These are phyloP conservation scores for Liquidambar formosana DNA, from an alignment of 164 flowering plant species.

Conservation along the genomic window DNA sequence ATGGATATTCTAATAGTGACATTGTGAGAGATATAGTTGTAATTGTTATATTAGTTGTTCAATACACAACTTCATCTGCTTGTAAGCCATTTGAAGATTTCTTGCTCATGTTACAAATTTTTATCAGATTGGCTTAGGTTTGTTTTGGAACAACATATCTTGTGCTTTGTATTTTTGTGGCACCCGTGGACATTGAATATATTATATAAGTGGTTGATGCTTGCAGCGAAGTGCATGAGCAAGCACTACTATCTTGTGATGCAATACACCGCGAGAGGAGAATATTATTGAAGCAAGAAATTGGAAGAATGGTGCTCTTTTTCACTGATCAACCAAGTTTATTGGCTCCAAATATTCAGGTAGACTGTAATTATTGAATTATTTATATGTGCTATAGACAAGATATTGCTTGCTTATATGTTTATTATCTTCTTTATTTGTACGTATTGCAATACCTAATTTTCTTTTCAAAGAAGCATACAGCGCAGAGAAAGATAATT, in stretches of 20 bases:
- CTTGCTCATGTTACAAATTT: neutral
- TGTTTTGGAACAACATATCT: neutral
- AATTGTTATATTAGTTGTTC: neutral
- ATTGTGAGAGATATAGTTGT: neutral
- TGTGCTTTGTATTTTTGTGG: neutral
- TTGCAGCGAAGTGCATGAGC: conserved; percentile 95
- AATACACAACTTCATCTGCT: neutral
- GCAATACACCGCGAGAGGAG: conserved; percentile 89
- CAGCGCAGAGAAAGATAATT: no score
- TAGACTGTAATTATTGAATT: conserved; percentile 15
- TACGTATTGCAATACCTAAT: no score
- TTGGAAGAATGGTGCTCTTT: conserved; percentile 96
- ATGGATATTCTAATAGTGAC: no score
- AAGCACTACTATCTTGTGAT: conserved; percentile 82
- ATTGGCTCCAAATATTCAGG: conserved; percentile 98
- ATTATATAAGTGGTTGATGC: conserved; percentile 12
- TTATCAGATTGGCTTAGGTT: neutral
- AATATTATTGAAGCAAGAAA: conserved; percentile 89
- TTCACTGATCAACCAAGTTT: conserved; percentile 97
- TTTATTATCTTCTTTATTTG: neutral
- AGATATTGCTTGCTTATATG: neutral
- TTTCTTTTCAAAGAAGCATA: no score
- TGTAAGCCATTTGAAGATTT: neutral
- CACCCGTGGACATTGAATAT: neutral
- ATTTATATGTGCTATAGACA: neutral